Evolutionary conservation across 2,329 filamentous ascomycete species (phyloP).

Genomic region (Sclerotinia sclerotiorum): DNA sequence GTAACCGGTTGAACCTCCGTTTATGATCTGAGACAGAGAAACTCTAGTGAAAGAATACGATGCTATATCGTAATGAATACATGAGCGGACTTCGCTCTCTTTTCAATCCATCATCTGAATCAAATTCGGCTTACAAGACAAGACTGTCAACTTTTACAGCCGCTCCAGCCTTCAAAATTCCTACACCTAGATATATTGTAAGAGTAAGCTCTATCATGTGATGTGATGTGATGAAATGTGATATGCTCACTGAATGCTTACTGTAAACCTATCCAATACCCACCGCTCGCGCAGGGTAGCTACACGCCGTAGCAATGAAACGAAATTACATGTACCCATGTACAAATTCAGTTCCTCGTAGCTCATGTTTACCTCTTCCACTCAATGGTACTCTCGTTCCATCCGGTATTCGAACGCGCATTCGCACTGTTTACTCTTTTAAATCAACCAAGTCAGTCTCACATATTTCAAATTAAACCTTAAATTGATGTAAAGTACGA

Average conservation of each 20-base stretch:
- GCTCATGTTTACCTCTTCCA: not conserved
- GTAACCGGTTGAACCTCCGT: not conserved
- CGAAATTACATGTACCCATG: not conserved
- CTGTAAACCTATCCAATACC: not conserved
- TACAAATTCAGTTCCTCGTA: not conserved
- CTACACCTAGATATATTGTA: not conserved
- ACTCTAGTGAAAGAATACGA: not conserved
- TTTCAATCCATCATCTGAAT: not conserved
- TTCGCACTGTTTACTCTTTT: not conserved
- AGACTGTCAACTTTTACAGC: not conserved
- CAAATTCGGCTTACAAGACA: not conserved
- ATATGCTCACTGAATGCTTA: not conserved
- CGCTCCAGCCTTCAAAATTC: not conserved
- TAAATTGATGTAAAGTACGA: not conserved
- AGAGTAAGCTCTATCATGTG: constrained; percentile 12
- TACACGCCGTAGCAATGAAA: not conserved
- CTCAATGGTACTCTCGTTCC: not conserved
- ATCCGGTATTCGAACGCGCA: not conserved
- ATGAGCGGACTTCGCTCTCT: not conserved
- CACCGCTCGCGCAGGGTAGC: not conserved
- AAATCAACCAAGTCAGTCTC: not conserved
- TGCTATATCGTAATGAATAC: not conserved
- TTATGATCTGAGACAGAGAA: not conserved
- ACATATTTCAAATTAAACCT: not conserved
- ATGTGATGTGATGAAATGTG: not conserved